Evolutionary conservation across 768 basidiomycete species (phyloP), one percentile per base, ranked within the genome.

Genomic region (Cystobasidium tubakii): DNA sequence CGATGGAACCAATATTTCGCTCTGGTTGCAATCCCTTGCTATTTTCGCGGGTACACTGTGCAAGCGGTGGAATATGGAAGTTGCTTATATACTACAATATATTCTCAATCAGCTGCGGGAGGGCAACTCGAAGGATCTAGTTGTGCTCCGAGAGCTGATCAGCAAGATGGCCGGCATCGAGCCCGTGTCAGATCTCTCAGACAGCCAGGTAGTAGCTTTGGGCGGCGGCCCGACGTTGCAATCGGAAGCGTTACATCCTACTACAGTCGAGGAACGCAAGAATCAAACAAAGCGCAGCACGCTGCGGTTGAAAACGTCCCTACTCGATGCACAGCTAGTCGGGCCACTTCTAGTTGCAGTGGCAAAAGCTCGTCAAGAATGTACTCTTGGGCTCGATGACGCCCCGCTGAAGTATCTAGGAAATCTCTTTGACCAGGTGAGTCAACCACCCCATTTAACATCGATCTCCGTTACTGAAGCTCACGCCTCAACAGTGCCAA

Each of bases 81-180:
- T 76, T 73, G 42, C 74, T 72, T 21, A 71, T 0, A 84, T 98
- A 64, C 82, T 99, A 71, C 90, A 88, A 81, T 97, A 95, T 78
- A 86, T 98, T 76, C 89, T 91, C 50, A 91, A 98, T 79, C 92
- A 94, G 79, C 84, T 98, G 34, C 86, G 89, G 79, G 86, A 87
- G 57, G 88, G 88, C 42, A 88, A 92, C 79, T 86, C 90, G 0
- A 88, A 90, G 13, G 93, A 98, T 78, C 88, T 97, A 54, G 86
- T 93, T 25, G 90, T 98, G 27, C 84, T 99, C n/a, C 87, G 89
- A 36, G 92, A 95, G 79, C 83, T 99, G 64, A 91, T 98, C 64
- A 89, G 88, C 86, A 91, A 92, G 80, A 95, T 97, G 92, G 89
- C 92, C 4, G 92, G 90, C 1, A 91, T 96, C 73, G 89, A 95